phyloP scores from a whole-genome alignment of 768 basidiomycete genomes.

The Russula brevipes region DNA sequence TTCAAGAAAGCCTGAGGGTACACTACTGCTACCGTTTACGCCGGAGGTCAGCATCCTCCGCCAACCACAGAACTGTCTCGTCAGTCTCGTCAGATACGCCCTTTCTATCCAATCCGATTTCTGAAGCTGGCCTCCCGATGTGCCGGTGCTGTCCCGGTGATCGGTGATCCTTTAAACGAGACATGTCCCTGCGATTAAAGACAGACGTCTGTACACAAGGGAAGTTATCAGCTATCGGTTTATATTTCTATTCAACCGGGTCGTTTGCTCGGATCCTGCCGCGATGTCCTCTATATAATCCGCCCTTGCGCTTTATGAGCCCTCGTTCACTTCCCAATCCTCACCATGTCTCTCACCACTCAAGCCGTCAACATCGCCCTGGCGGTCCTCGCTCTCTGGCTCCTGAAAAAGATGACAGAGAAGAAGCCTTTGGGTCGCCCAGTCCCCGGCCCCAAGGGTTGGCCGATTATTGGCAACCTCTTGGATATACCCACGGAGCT shows the following conservation, averaged over 20 bases:
- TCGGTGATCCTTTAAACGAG: neutral
- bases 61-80: neutral
- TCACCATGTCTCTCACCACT: slow-evolving; percentile 12
- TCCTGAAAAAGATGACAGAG: slow-evolving; percentile 20
- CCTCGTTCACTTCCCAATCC: neutral
- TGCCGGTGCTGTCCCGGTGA: too few relatives aligned
- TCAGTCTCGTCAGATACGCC: neutral
- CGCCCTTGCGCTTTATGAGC: neutral
- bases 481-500: slow-evolving; percentile 21
- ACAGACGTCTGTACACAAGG: slow-evolving; percentile 7
- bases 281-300: slow-evolving; percentile 3
- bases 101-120: slow-evolving; percentile 14
- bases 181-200: neutral
- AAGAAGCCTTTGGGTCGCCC: slow-evolving; percentile 14
- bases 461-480: slow-evolving; percentile 25
- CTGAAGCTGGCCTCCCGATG: neutral
- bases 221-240: neutral
- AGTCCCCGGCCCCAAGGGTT: slow-evolving; percentile 23
- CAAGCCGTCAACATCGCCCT: slow-evolving; percentile 13
- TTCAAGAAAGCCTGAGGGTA: too few relatives aligned
- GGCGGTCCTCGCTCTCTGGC: slow-evolving; percentile 12
- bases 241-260: slow-evolving; percentile 5
- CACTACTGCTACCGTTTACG: neutral
- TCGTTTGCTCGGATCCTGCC: neutral
- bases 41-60: neutral